A percentile compares a stretch with the other conserved stretches of the same genome.
phyloP scores from a whole-genome alignment of 192 early-diverging fungal genomes.

The Chytriomyces sp. region DNA sequence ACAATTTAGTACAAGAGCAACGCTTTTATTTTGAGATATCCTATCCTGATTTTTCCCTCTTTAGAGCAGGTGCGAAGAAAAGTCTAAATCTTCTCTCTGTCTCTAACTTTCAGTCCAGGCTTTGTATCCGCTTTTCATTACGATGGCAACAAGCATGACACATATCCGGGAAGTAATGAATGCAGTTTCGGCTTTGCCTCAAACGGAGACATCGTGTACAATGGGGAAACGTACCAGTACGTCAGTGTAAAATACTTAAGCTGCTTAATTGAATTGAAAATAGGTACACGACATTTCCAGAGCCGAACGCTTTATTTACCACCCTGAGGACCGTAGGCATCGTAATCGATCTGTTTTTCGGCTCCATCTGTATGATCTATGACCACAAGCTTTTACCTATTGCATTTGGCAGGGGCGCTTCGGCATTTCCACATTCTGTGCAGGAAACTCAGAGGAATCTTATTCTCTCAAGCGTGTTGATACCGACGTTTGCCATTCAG shows the following conservation, averaged over 20 bases:
- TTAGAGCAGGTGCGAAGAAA: constrained; percentile 40
- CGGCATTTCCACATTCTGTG: constrained; percentile 30
- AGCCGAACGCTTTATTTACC: constrained; percentile 31
- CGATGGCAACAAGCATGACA: constrained; percentile 17
- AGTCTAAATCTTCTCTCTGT: not conserved
- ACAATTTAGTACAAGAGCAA: constrained; percentile 41
- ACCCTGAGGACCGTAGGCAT: constrained; percentile 49
- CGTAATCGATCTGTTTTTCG: constrained; percentile 45
- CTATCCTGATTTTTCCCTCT: constrained; percentile 41
- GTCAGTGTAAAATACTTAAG: not conserved
- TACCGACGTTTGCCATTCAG: constrained; percentile 49
- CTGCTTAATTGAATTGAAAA: not conserved
- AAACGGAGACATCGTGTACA: constrained; percentile 36
- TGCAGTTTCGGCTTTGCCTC: constrained; percentile 48
- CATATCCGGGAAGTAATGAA: constrained; percentile 45
- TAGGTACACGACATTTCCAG: constrained; percentile 33
- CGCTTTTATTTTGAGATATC: constrained; percentile 54
- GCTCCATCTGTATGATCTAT: constrained; percentile 43
- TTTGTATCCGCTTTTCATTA: constrained; percentile 17
- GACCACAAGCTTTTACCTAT: constrained; percentile 34
- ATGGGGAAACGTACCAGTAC: constrained; percentile 33
- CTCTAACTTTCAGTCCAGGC: constrained; percentile 17
- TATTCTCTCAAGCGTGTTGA: constrained; percentile 34
- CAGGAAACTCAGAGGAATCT: constrained; percentile 45
- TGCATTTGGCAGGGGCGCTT: constrained; percentile 50